Evolutionary conservation across 2,329 filamentous ascomycete species (phyloP).

Genomic region (Alternaria consortialis): DNA sequence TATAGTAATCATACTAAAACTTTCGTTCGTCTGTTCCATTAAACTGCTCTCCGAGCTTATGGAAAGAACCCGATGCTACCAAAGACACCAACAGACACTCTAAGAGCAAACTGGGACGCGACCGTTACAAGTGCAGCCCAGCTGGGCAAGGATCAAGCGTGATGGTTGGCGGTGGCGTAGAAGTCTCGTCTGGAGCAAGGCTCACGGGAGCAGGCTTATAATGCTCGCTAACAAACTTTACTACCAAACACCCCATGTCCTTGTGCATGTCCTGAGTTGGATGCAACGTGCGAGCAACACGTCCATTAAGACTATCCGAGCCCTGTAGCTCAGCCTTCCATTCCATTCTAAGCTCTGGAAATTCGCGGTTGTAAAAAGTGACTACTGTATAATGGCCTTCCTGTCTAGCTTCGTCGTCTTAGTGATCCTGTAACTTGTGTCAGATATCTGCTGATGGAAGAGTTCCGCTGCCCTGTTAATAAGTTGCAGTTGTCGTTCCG

Average conservation of each 20-base stretch:
- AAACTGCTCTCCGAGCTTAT: too few species aligned
- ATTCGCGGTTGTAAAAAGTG: background rate
- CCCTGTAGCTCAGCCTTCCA: background rate
- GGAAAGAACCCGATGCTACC: too few species aligned
- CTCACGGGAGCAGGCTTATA: background rate
- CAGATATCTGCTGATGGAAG: too few species aligned
- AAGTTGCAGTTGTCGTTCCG: too few species aligned
- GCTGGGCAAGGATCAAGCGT: too few species aligned
- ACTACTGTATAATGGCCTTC: too few species aligned
- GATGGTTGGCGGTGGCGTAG: background rate
- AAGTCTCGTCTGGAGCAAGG: background rate
- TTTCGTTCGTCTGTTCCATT: background rate
- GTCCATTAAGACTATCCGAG: background rate
- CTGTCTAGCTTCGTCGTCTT: too few species aligned
- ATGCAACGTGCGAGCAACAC: background rate
- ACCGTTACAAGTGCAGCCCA: too few species aligned
- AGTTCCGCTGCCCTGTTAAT: too few species aligned
- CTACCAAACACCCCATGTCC: background rate
- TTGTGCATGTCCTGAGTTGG: background rate
- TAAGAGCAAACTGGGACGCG: too few species aligned
- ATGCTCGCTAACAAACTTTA: background rate
- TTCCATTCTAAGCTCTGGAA: background rate
- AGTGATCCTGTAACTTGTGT: too few species aligned
- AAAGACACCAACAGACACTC: too few species aligned
- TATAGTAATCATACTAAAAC: constrained; percentile 4